A percentile compares a stretch with the other conserved stretches of the same genome.
phyloP scores from a whole-genome alignment of 345 rosid species.

The Bretschneidera sinensis region DNA sequence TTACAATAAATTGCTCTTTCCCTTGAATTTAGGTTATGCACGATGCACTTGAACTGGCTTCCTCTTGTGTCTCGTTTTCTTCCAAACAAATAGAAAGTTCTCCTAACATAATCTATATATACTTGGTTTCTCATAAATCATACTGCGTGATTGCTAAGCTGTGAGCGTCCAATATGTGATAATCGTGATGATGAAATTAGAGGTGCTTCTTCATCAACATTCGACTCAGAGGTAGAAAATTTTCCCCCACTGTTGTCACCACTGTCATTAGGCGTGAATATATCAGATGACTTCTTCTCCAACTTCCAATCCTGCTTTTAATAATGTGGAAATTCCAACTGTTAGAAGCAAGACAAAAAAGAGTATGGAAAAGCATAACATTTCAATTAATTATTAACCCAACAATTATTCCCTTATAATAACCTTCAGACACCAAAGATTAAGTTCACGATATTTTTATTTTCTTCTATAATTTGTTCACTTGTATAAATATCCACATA shows the following conservation, averaged over 20 bases:
- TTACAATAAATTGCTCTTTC: constrained; percentile 6
- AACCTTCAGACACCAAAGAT: no score
- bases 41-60: neutral
- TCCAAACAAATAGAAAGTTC: neutral
- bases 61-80: neutral
- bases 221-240: constrained; percentile 32
- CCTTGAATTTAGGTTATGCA: neutral
- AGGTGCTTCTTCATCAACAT: constrained; percentile 78
- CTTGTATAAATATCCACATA: no score
- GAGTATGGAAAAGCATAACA: no score
- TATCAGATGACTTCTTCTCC: constrained; percentile 92
- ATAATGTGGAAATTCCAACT: neutral
- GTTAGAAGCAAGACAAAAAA: neutral
- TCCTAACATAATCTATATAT: constrained; percentile 8
- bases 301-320: constrained; percentile 74
- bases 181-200: constrained; percentile 64
- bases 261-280: constrained; percentile 43
- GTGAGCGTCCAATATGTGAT: constrained; percentile 79
- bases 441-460: no score
- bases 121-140: constrained; percentile 11
- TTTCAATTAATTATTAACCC: no score
- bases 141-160: constrained; percentile 49
- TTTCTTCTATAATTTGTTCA: no score
- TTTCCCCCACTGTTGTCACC: constrained; percentile 34
- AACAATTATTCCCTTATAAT: no score